Conservation (phyloP, 768 basidiomycete species). For the Fomitopsis pulvina region DNA sequence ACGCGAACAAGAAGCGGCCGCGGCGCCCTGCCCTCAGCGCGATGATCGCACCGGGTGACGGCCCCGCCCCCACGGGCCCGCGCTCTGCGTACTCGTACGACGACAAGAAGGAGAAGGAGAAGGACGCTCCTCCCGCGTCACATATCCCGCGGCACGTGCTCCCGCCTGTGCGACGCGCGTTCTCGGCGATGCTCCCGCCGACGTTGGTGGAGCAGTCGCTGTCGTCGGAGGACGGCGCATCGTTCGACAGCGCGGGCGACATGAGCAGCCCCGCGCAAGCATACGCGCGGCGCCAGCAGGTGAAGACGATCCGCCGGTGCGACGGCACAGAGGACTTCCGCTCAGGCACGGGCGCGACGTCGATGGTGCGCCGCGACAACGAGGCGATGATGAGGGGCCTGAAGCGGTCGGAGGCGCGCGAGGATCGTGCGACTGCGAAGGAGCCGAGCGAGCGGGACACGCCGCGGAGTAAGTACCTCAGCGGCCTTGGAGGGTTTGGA, state of each 20-base stretch:
- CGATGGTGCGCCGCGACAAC: constrained; percentile 34
- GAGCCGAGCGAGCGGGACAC: constrained; percentile 18
- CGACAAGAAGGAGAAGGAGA: constrained; percentile 7
- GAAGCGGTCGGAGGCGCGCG: constrained; percentile 14
- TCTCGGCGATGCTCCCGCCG: constrained; percentile 62
- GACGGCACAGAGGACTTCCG: constrained; percentile 81
- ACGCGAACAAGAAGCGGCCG: constrained; percentile 44
- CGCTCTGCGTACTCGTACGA: constrained; percentile 18
- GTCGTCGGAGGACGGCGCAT: constrained; percentile 32
- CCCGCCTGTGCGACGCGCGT: constrained; percentile 60
- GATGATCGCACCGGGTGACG: constrained; percentile 42
- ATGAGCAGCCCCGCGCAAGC: constrained; percentile 80
- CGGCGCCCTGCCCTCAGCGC: constrained; percentile 67
- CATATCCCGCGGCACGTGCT: constrained; percentile 20
- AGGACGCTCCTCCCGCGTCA: constrained; percentile 4
- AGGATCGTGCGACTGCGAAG: constrained; percentile 6
- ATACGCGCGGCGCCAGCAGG: constrained; percentile 70
- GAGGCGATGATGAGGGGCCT: constrained; percentile 32
- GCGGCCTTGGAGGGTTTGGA: constrained; percentile 79
- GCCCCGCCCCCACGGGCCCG: constrained; percentile 9
- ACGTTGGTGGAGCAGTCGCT: constrained; percentile 34
- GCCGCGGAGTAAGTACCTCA: constrained; percentile 27
- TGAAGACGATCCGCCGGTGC: constrained; percentile 69
- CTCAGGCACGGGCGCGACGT: constrained; percentile 62
- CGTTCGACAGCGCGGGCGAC: constrained; percentile 49